Evolutionary conservation across 1,284 basidiomycete species (phyloP), one percentile per base, ranked within the genome.

Genomic region (Cutaneotrichosporon sp.): DNA sequence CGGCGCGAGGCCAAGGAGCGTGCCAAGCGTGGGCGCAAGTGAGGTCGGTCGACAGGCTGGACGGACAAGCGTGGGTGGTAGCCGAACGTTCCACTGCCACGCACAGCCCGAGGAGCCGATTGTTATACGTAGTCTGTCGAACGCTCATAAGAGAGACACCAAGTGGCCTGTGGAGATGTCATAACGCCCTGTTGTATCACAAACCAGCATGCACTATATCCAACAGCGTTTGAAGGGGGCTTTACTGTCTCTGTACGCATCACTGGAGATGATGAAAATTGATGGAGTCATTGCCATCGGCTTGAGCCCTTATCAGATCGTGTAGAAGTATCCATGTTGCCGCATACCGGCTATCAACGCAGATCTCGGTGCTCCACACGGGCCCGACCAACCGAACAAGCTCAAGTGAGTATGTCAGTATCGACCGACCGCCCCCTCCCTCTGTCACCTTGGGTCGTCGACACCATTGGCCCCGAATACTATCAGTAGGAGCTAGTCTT

Each of bases 1-100:
- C 66, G 70, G 32, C 69, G 64, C 62, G 66, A 65, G 50, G 69
- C 64, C 22, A 78, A 76, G 65, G 62, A 66, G 62, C 55, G 62
- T 32, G 60, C 36, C 16, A 55, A 38, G 32, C 34, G 34, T 5
- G 34, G 32, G 13, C 32, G 32, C 53, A 32, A 31, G 53, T 55
- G 34, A 36, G n/a, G 5, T 9, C 26, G 26, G 26, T 3, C 26
- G 26, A 18, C 31, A 53, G 18, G 31, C 18, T 31, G n/a, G 34
- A 4, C 16, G 53, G 21, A 5, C 6, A 16, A 16, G 16, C 6
- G 16, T n/a, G 16, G 42, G 18, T 18, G 3, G 8, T 46, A 9
- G 53, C n/a, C 16, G 32, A 38, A 2, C n/a, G 10, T n/a, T 11
- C 5, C 8, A 16, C 5, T 34, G 22, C 49, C 13, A 22, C 5